Evolutionary conservation across 2,329 filamentous ascomycete species (phyloP).

Genomic region (Pseudocercospora fuligena): DNA sequence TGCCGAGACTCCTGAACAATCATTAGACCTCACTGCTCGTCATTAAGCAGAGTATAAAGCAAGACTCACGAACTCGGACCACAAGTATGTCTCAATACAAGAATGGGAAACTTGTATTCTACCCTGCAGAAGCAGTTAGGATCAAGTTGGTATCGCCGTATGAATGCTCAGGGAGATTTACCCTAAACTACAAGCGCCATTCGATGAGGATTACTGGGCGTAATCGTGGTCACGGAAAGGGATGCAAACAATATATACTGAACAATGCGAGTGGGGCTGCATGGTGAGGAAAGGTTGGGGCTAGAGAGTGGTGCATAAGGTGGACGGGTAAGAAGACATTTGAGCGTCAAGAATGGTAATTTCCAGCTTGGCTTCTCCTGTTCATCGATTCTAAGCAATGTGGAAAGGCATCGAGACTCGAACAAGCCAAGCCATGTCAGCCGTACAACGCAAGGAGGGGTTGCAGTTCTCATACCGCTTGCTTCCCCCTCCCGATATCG

Average conservation of each 20-base stretch:
- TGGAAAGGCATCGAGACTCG: neutral
- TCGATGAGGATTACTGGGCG: neutral
- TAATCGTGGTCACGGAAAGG: neutral
- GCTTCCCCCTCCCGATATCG: slow-evolving; percentile 6
- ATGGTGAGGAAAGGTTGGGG: neutral
- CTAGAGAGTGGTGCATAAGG: neutral
- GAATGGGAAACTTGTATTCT: slow-evolving; percentile 14
- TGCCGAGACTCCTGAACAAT: neutral
- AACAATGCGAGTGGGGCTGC: neutral
- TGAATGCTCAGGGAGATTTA: neutral
- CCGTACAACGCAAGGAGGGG: neutral
- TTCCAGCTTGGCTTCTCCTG: neutral
- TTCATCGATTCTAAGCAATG: neutral
- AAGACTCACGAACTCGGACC: slow-evolving; percentile 8
- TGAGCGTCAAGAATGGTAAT: neutral
- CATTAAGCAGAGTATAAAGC: neutral
- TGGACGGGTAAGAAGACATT: too few relatives aligned
- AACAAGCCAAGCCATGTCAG: neutral
- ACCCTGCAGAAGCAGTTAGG: slow-evolving; percentile 3
- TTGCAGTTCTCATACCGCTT: neutral
- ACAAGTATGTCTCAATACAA: slow-evolving; percentile 9
- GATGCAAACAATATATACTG: neutral
- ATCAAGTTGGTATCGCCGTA: slow-evolving; percentile 2
- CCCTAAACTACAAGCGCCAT: slow-evolving; percentile 11
- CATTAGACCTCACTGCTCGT: neutral